Percentiles rank a stretch among this genome's conserved stretches.
Evolutionary conservation across 2,329 filamentous ascomycete species (phyloP).

Genomic region (Mollisia scopiformis): DNA sequence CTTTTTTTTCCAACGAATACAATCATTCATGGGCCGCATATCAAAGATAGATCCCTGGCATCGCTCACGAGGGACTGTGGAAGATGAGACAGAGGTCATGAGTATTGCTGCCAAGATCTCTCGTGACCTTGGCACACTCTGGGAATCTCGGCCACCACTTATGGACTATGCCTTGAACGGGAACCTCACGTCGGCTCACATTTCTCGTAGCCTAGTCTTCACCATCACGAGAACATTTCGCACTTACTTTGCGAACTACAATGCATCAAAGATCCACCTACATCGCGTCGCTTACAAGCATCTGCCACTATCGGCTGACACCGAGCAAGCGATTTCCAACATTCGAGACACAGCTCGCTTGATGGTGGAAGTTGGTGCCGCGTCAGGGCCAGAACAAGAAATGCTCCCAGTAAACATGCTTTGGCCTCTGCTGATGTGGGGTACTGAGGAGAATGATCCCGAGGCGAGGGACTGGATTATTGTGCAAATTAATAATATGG

Average conservation of each 20-base stretch:
- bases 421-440: conserved; percentile 60
- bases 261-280: conserved; percentile 57
- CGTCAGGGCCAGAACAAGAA: conserved; percentile 36
- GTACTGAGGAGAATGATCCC: conserved; percentile 54
- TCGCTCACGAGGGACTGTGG: conserved; percentile 55
- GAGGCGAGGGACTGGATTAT: conserved; percentile 54
- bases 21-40: conserved; percentile 59
- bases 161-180: conserved; percentile 60
- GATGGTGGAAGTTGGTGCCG: conserved; percentile 45
- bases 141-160: conserved; percentile 52
- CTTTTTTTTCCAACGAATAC: conserved; percentile 60
- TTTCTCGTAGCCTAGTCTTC: conserved; percentile 51
- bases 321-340: conserved; percentile 51
- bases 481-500: conserved; percentile 50
- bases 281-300: conserved; percentile 59
- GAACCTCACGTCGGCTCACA: conserved; percentile 49
- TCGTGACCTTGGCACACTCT: conserved; percentile 52
- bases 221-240: conserved; percentile 56
- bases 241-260: conserved; percentile 59
- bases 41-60: conserved; percentile 61
- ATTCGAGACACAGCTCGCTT: conserved; percentile 51
- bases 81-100: conserved; percentile 62
- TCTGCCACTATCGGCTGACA: conserved; percentile 46
- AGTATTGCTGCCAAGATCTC: conserved; percentile 53
- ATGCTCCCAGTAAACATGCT: conserved; percentile 58